Evolutionary conservation across 202 grass and related monocot species (phyloP).

Genomic region (Panicum virgatum): DNA sequence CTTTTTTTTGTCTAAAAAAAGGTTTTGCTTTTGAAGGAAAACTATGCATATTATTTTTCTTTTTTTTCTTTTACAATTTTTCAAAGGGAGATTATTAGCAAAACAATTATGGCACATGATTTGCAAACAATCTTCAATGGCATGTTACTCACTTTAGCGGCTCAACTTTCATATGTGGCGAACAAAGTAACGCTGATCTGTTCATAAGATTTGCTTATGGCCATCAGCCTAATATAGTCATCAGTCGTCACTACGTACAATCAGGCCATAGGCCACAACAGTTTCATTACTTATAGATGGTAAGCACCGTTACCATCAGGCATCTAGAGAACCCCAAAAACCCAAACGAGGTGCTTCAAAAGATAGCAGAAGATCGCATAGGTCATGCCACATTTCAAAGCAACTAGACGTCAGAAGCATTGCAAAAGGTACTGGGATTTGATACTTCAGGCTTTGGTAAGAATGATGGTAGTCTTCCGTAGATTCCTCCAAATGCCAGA

Average conservation of each 20-base stretch:
- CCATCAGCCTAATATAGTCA: too few relatives aligned
- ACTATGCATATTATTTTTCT: too few relatives aligned
- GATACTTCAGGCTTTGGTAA: constrained; percentile 33
- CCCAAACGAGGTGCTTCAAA: background rate
- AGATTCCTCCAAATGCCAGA: constrained; percentile 36
- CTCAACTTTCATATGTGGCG: too few relatives aligned
- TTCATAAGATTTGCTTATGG: too few relatives aligned
- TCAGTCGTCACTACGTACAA: too few relatives aligned
- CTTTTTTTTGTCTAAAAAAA: too few relatives aligned
- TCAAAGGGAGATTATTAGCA: background rate
- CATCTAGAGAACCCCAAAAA: background rate
- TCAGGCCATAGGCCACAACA: too few relatives aligned
- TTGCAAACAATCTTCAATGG: background rate
- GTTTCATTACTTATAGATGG: background rate
- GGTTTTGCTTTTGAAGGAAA: too few relatives aligned
- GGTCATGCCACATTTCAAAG: background rate
- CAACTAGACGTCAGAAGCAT: background rate
- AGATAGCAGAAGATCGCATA: background rate
- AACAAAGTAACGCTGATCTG: too few relatives aligned
- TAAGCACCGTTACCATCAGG: background rate
- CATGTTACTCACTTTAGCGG: background rate
- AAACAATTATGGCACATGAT: background rate
- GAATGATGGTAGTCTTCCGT: constrained; percentile 21
- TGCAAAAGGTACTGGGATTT: background rate
- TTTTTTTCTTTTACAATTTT: background rate